phyloP scores from a whole-genome alignment of 495 filamentous ascomycete species.

The Aeminium ludgeri region DNA sequence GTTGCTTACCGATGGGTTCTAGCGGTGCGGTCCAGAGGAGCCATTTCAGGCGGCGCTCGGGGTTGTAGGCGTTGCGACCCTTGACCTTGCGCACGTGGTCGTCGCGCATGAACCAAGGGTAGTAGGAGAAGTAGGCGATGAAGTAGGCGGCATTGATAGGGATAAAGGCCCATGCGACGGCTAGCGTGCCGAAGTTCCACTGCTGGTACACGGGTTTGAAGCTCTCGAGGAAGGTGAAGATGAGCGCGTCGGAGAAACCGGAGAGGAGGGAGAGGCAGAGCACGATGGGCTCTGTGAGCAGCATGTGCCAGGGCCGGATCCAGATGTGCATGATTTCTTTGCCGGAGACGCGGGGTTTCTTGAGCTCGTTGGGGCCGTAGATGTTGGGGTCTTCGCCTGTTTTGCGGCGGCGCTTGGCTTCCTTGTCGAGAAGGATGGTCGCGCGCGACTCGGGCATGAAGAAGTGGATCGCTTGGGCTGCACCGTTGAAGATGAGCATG shows the following conservation, averaged over 20 bases:
- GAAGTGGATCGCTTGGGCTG: conserved; percentile 49
- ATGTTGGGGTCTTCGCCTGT: conserved; percentile 34
- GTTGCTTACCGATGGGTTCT: conserved; percentile 46
- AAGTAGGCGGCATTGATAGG: conserved; percentile 47
- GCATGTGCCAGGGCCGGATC: conserved; percentile 29
- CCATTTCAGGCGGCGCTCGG: conserved; percentile 40
- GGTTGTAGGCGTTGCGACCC: conserved; percentile 37
- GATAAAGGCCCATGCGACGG: conserved; percentile 44
- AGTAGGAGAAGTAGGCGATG: conserved; percentile 43
- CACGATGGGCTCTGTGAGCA: conserved; percentile 59
- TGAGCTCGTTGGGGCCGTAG: conserved; percentile 20
- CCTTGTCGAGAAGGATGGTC: conserved; percentile 44
- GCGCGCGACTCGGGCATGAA: conserved; percentile 52
- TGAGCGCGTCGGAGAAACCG: conserved; percentile 61
- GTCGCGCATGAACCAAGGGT: conserved; percentile 43
- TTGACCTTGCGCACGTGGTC: conserved; percentile 30
- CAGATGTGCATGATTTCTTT: conserved; percentile 5
- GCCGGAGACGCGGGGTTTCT: conserved; percentile 34
- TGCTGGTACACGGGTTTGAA: conserved; percentile 45
- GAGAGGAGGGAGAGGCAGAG: conserved; percentile 51
- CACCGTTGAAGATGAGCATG: conserved; percentile 53
- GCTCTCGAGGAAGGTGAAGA: conserved; percentile 60
- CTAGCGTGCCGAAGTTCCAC: conserved; percentile 40
- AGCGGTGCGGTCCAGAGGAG: conserved; percentile 44
- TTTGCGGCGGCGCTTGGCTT: conserved; percentile 46